Conservation (phyloP, 148 eudicot genomes). For the Chenopodium suecicum region DNA sequence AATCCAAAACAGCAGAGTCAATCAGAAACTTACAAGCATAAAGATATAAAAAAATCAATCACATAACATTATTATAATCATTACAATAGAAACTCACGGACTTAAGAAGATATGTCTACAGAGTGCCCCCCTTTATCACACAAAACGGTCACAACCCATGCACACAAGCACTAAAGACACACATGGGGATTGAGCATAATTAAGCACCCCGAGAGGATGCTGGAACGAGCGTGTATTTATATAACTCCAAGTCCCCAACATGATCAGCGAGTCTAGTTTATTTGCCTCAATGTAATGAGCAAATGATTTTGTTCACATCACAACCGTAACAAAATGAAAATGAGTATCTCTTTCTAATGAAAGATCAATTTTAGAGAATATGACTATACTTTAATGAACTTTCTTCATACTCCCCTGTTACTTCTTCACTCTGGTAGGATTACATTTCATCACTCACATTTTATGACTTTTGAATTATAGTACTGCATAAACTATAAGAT, state of each 20-base stretch:
- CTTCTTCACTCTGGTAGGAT: background rate
- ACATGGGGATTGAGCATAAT: background rate
- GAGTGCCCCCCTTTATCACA: background rate
- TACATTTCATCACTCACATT: background rate
- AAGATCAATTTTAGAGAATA: too few species aligned
- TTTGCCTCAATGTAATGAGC: background rate
- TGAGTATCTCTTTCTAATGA: background rate
- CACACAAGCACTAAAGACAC: background rate
- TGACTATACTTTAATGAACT: too few species aligned
- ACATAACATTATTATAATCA: background rate
- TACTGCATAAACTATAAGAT: too few species aligned
- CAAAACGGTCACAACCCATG: background rate
- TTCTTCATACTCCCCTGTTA: background rate
- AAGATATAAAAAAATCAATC: background rate
- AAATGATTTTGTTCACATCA: too few species aligned
- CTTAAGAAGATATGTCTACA: background rate
- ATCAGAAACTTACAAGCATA: background rate
- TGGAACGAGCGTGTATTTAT: background rate
- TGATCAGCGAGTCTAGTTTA: background rate
- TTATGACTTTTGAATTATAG: too few species aligned
- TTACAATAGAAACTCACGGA: background rate
- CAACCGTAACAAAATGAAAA: too few species aligned
- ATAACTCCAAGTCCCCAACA: background rate
- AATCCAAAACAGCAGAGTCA: background rate
- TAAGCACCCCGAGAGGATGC: background rate